phyloP scores from a whole-genome alignment of 2,329 filamentous ascomycete genomes.

The Diaporthe sp. region DNA sequence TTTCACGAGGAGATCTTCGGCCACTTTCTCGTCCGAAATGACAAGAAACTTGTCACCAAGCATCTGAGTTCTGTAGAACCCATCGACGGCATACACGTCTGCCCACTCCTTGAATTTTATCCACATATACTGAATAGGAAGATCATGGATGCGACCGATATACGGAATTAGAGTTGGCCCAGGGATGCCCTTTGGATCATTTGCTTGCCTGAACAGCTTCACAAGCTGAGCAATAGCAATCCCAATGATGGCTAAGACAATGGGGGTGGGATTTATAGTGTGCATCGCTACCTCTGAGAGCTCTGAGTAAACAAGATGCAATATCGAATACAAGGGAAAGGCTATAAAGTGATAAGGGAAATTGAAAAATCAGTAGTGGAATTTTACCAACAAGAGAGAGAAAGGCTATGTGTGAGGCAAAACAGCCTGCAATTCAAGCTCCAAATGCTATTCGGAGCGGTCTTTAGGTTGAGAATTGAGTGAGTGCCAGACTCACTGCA shows the following conservation, averaged over 20 bases:
- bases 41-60: not conserved
- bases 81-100: not conserved
- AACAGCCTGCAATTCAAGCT: not conserved
- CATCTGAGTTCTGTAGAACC: conserved; percentile 1
- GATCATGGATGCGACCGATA: conserved; percentile 4
- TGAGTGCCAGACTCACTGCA: not conserved
- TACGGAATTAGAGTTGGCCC: not conserved
- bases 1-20: not conserved
- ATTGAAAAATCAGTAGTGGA: not conserved
- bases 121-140: not conserved
- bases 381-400: not conserved
- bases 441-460: not conserved
- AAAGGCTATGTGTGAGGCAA: not conserved
- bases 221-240: not conserved
- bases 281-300: not conserved
- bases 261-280: not conserved
- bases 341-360: not conserved
- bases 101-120: conserved; percentile 7
- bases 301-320: fast-evolving
- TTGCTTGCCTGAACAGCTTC: not conserved
- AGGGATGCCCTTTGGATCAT: not conserved
- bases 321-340: not conserved
- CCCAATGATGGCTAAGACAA: not conserved
- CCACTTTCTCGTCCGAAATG: conserved; percentile 1
- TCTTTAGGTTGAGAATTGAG: not conserved